phyloP scores from a whole-genome alignment of 2,329 filamentous ascomycete genomes.

The Verticillium albo-atrum region DNA sequence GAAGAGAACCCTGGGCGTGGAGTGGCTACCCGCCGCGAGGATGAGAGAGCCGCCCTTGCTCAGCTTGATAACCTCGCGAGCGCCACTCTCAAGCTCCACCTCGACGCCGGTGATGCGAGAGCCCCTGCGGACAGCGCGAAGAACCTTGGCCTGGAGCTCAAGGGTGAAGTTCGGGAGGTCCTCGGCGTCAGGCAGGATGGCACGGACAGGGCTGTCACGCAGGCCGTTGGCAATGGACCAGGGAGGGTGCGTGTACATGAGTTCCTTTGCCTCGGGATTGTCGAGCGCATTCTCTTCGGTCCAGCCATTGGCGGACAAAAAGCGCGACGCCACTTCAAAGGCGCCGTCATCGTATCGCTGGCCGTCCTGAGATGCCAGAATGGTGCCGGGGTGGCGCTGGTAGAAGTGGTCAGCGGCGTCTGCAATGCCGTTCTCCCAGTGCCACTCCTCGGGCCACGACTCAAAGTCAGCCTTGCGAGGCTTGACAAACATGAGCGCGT shows the following conservation, averaged over 20 bases:
- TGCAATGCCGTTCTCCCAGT: constrained; percentile 11
- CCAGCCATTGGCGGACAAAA: constrained; percentile 11
- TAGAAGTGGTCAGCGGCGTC: constrained; percentile 14
- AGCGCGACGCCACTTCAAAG: constrained; percentile 10
- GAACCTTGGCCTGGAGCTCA: constrained; percentile 13
- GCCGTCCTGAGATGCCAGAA: constrained; percentile 11
- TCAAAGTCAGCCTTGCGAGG: constrained; percentile 12
- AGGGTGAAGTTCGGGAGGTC: constrained; percentile 30
- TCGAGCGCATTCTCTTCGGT: constrained; percentile 11
- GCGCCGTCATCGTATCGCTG: constrained; percentile 14
- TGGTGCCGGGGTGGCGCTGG: constrained; percentile 13
- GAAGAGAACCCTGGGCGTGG: constrained; percentile 43
- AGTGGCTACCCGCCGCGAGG: constrained; percentile 12
- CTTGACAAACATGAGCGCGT: constrained; percentile 18
- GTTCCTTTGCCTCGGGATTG: constrained; percentile 12
- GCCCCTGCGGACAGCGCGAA: constrained; percentile 12
- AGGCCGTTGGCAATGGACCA: constrained; percentile 13
- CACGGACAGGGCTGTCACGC: constrained; percentile 15
- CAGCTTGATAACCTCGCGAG: constrained; percentile 14
- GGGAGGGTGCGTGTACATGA: constrained; percentile 13
- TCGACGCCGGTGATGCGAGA: constrained; percentile 29
- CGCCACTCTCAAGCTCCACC: constrained; percentile 15
- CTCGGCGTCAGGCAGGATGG: constrained; percentile 34
- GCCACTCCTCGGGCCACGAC: constrained; percentile 13
- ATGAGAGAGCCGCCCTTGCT: constrained; percentile 9